Conservation (phyloP, 2,329 filamentous ascomycete genomes). For the Aurifilum marmelostoma region DNA sequence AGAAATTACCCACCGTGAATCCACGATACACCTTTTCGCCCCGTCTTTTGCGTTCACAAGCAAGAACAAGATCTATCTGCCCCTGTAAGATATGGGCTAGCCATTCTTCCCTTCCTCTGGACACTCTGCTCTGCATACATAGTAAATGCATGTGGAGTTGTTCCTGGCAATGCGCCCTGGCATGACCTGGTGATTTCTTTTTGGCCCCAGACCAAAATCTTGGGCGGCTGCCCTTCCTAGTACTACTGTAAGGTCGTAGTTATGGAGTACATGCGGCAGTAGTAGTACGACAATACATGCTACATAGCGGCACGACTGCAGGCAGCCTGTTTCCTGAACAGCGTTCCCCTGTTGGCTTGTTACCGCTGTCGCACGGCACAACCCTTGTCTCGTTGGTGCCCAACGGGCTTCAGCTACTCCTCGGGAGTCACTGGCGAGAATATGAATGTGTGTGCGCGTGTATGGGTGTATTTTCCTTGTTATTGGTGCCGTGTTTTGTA, state of each 20-base stretch:
- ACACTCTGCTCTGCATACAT: not conserved
- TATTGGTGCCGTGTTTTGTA: not conserved
- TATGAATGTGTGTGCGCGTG: not conserved
- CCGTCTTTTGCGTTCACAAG: not conserved
- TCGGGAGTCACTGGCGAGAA: constrained; percentile 16
- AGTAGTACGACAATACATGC: not conserved
- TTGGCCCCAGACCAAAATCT: constrained; percentile 14
- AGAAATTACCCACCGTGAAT: not conserved
- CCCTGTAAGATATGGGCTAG: constrained; percentile 22
- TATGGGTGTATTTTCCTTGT: not conserved
- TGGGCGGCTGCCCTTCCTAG: not conserved
- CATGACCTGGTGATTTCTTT: constrained; percentile 11
- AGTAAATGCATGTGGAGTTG: constrained; percentile 4
- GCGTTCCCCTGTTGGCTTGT: constrained; percentile 29
- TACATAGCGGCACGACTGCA: constrained; percentile 12
- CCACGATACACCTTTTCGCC: not conserved
- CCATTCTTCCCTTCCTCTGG: not conserved
- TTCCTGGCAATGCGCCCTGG: constrained; percentile 7
- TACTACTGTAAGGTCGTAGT: not conserved
- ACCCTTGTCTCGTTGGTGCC: constrained; percentile 27
- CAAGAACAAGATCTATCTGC: not conserved
- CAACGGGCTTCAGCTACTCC: constrained; percentile 24
- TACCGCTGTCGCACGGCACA: constrained; percentile 1
- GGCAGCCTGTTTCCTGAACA: constrained; percentile 19
- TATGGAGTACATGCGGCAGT: constrained; percentile 4